phyloP scores from a whole-genome alignment of 2,329 filamentous ascomycete species.

The Trichoderma asperellum region DNA sequence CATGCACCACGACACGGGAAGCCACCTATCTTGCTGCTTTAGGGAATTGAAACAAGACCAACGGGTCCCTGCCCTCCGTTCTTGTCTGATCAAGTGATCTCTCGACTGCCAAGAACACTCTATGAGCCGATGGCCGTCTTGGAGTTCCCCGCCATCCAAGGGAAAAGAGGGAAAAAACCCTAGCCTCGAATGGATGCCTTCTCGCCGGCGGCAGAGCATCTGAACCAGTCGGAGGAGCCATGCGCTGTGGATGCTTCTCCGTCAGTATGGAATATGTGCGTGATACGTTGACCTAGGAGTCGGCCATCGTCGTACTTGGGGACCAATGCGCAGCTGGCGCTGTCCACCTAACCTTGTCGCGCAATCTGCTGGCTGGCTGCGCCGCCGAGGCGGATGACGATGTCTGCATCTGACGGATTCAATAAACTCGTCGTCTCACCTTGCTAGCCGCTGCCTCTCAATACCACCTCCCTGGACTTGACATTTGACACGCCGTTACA shows the following conservation, averaged over 20 bases:
- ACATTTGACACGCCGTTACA: constrained; percentile 9
- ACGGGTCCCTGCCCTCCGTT: constrained; percentile 5
- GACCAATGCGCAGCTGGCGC: background rate
- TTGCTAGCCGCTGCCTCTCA: background rate
- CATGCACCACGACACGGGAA: background rate
- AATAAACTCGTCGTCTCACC: constrained; percentile 16
- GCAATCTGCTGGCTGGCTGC: background rate
- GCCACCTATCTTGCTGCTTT: constrained; percentile 8
- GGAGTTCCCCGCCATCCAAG: constrained; percentile 24
- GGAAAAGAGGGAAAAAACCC: background rate
- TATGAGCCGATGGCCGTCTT: constrained; percentile 24
- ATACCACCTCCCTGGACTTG: background rate
- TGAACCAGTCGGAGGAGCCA: constrained; percentile 22
- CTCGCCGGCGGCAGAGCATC: constrained; percentile 9
- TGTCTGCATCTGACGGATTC: background rate
- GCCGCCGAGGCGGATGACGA: background rate
- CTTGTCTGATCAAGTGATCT: constrained; percentile 26
- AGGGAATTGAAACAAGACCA: constrained; percentile 4
- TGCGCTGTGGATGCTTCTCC: background rate
- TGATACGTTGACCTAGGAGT: constrained; percentile 21
- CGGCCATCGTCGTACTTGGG: background rate
- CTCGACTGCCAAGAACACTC: constrained; percentile 20
- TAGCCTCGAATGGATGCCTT: constrained; percentile 20
- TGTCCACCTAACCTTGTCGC: background rate
- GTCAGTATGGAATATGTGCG: constrained; percentile 20